phyloP scores from a whole-genome alignment of 768 basidiomycete genomes.

The Pleurotus ostreatus region DNA sequence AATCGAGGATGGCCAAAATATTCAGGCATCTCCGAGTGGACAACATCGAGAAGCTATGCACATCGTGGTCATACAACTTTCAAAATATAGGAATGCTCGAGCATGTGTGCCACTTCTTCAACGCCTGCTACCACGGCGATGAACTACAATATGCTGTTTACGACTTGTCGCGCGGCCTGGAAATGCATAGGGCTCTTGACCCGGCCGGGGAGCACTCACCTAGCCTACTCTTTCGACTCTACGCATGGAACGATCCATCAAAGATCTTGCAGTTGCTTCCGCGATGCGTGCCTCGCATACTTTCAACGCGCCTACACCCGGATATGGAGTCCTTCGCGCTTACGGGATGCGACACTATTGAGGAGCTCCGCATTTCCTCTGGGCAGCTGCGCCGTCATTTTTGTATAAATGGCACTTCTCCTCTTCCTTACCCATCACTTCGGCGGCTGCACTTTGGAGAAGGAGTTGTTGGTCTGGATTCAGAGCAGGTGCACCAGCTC shows the following conservation, averaged over 20 bases:
- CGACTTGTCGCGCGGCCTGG: neutral
- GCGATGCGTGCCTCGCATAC: neutral
- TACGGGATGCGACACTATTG: neutral
- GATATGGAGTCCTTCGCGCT: neutral
- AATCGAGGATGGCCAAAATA: neutral
- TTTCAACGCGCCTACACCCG: neutral
- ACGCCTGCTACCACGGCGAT: neutral
- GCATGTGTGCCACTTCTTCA: neutral
- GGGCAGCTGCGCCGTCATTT: neutral
- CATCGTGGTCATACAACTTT: neutral
- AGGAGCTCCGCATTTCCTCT: neutral
- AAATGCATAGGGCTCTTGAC: neutral
- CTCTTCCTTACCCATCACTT: neutral
- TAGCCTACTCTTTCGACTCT: neutral
- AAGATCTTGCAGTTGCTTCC: neutral
- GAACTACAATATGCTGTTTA: no score
- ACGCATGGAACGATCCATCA: neutral
- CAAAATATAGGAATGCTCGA: neutral
- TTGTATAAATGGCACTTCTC: neutral
- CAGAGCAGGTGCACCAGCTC: no score
- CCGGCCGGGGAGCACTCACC: no score
- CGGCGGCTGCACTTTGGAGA: neutral
- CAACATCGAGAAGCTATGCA: neutral
- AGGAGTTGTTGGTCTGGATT: no score
- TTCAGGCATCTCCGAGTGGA: neutral